Percentiles rank a stretch among this genome's conserved stretches.
Conservation (phyloP, 2,329 filamentous ascomycete species). For the Lasiodiplodia hormozganensis region DNA sequence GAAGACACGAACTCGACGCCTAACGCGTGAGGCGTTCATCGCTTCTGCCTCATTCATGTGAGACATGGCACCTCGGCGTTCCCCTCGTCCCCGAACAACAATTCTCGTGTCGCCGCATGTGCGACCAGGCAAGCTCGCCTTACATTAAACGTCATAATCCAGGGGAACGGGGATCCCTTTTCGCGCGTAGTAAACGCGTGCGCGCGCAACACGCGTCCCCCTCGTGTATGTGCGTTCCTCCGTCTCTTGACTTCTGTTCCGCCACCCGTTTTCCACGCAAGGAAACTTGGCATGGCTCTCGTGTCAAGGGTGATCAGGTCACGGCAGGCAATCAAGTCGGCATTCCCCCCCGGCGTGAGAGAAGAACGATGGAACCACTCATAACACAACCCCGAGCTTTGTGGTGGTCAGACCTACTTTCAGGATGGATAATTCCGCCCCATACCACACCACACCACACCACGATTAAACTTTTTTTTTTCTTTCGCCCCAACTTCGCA, state of each 20-base stretch:
- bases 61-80: neutral
- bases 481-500: neutral
- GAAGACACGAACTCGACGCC: conserved; percentile 3
- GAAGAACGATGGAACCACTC: too few species aligned
- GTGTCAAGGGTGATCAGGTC: neutral
- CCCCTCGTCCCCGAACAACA: neutral
- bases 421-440: neutral
- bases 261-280: neutral
- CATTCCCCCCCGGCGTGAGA: too few species aligned
- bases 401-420: too few species aligned
- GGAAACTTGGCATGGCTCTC: neutral
- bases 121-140: neutral
- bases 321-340: neutral
- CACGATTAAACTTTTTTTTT: neutral
- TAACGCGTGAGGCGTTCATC: neutral
- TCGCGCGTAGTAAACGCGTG: neutral
- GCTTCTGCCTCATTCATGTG: neutral
- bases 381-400: too few species aligned
- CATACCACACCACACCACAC: neutral
- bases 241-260: neutral
- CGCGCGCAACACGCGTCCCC: neutral
- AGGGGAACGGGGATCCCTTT: neutral
- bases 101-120: neutral
- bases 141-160: neutral
- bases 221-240: neutral